Evolutionary conservation across 1,284 basidiomycete species (phyloP), one percentile per base, ranked within the genome.

Genomic region (Apiotrichum gracile): DNA sequence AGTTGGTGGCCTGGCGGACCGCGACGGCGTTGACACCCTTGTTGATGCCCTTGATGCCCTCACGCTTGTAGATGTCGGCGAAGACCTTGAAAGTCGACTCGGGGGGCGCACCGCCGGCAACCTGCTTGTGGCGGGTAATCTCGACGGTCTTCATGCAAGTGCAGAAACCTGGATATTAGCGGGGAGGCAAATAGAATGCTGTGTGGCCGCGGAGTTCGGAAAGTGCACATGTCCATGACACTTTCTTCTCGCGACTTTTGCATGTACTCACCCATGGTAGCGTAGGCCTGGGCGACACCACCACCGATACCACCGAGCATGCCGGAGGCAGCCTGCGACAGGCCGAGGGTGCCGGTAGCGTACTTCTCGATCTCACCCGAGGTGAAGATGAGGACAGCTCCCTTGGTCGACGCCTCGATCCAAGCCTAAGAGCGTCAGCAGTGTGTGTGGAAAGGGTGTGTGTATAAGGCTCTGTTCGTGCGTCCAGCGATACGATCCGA

Each of bases 21-120:
- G 93, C 96, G 46, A 99, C 96, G 24, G 96, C 96, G 68, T 99
- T 97, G 58, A 98, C 96, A 77, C 96, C 96, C 80, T 97, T 98
- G 83, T 99, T 98, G 69, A 99, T 93, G 54, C 96, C 96, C 49
- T 84, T 83, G 72, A 99, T 82, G 71, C 96, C 96, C 68, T 97
- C 96, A 50, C 85, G 81, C 50, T 86, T 83, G 77, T 92, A 97
- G 65, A 98, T 98, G 70, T 97, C 92, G 62, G 80, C 84, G 69
- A 98, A 97, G 40, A 97, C 86, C 50, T 86, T 86, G 84, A 89
- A 96, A 6, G 93, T 98, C 41, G 91, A 94, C 44, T 89, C 91
- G 12, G 91, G 89, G 71, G 90, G 88, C 47, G 87, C 82, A 42
- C 96, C 96, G 26, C 83, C 74, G n/a, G 85, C 84, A n/a, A 85